Base-by-base conservation (phyloP, 2,329 filamentous ascomycete species). In the Alternaria hordeiaustralica region DNA sequence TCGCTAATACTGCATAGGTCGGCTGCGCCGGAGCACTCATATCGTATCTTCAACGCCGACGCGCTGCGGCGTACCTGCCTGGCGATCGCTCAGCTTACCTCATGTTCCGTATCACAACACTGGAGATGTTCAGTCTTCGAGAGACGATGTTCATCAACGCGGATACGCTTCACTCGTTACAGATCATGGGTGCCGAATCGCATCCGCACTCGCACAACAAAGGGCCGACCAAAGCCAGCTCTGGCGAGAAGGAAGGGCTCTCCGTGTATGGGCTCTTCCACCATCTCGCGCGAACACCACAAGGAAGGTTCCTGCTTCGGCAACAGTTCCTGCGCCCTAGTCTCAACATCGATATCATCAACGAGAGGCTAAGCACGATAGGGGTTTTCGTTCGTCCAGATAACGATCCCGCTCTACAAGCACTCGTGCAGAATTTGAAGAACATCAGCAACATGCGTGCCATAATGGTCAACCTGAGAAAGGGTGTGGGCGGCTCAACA, bases 21-120 rank as follows among this genome's bases (percentile, higher is more conserved):
- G 92, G 93, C 4, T 98, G 96, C 79, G 92, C 91, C 25, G 93
- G 94, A n/a, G 94, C 94, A 25, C 82, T 98, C 3, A 81, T 98
- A n/a, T 86, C 87, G 6, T 92, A 96, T 68, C 79, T 97, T 23
- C 88, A 93, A 71, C 88, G 92, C 56, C 86, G 89, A 70, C 86
- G 86, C 74, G 87, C 89, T 43, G 85, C 87, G 3, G 85, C 88
- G 36, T 90, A 88, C 71, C 81, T 90, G 3, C 87, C 89, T 2
- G 86, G 87, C 26, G 88, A 91, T 63, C 80, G 83, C 13, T 83
- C 84, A 28, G 84, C 84, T 3, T 77, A 82, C n/a, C 72, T 82
- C 10, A 80, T 87, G 45, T 92, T 92, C 68, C 85, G 83, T 7
- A 83, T 97, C 25, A 83, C 80, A 23, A 85, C 84, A 1, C 80